phyloP scores from a whole-genome alignment of 1,284 basidiomycete species.

The Thecaphora thlaspeos region DNA sequence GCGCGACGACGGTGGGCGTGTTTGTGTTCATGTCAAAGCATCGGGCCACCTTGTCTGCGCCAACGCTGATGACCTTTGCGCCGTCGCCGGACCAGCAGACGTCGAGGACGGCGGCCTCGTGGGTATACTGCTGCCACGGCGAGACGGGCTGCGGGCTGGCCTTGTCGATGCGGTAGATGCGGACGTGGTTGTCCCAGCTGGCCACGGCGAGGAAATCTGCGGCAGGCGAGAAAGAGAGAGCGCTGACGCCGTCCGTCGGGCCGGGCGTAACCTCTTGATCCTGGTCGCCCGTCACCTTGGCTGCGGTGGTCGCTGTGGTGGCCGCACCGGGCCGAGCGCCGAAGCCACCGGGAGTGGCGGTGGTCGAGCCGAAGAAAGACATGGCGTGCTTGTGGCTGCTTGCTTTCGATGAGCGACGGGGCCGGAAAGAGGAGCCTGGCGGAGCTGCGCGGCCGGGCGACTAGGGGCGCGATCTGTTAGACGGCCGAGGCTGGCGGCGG shows the following conservation, averaged over 20 bases:
- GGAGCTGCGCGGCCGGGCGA: too few species aligned
- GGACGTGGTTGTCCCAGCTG: slow-evolving; percentile 59
- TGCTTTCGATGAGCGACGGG: too few species aligned
- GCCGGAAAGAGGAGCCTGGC: too few species aligned
- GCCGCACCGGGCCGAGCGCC: slow-evolving; percentile 24
- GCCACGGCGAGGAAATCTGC: slow-evolving; percentile 60
- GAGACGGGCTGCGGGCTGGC: slow-evolving; percentile 72
- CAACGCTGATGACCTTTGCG: slow-evolving; percentile 77
- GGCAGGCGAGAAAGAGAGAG: slow-evolving; percentile 56
- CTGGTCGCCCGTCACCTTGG: slow-evolving; percentile 43
- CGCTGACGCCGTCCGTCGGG: slow-evolving; percentile 56
- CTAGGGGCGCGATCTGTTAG: too few species aligned
- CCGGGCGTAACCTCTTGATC: slow-evolving; percentile 71
- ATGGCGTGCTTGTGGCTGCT: too few species aligned
- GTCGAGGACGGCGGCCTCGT: slow-evolving; percentile 78
- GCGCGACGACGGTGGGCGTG: slow-evolving; percentile 67
- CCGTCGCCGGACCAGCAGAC: slow-evolving; percentile 83
- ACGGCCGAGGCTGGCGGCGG: too few species aligned
- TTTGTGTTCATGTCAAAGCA: slow-evolving; percentile 79
- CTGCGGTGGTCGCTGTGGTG: slow-evolving; percentile 28
- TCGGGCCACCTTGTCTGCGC: slow-evolving; percentile 77
- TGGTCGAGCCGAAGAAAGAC: slow-evolving; percentile 48
- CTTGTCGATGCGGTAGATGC: slow-evolving; percentile 65
- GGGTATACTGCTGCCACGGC: slow-evolving; percentile 64
- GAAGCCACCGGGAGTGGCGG: slow-evolving; percentile 34